Percentiles rank a stretch among this genome's conserved stretches.
phyloP scores from a whole-genome alignment of 2,329 filamentous ascomycete genomes.

The Sporothrix protearum region DNA sequence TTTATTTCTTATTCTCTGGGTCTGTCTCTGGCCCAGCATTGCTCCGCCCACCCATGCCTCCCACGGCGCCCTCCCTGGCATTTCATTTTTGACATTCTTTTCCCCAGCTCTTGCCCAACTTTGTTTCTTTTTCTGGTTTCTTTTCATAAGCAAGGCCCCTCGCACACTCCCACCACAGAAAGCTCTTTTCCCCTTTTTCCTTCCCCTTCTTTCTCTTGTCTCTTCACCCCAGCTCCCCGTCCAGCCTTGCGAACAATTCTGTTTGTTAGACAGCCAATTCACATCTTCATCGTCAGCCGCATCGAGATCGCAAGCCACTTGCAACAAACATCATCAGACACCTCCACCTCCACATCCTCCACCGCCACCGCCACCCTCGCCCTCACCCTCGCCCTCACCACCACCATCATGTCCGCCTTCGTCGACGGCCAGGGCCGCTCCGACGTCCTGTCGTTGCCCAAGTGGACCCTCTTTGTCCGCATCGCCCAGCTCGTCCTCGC shows the following conservation, averaged over 20 bases:
- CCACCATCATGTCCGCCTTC: constrained; percentile 17
- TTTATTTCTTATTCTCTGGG: not conserved
- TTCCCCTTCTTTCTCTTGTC: not conserved
- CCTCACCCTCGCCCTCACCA: not conserved
- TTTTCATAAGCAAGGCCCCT: not conserved
- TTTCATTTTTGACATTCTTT: not conserved
- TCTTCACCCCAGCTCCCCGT: not conserved
- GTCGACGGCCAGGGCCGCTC: constrained; percentile 26
- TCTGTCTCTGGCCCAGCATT: not conserved
- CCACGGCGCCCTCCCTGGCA: not conserved
- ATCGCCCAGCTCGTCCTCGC: constrained; percentile 27
- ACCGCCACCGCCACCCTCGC: no score
- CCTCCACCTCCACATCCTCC: not conserved
- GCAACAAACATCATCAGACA: not conserved
- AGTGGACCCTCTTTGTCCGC: constrained; percentile 28
- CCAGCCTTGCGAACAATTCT: not conserved
- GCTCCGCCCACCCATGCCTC: not conserved
- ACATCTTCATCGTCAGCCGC: not conserved
- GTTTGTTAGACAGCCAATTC: not conserved
- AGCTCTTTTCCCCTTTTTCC: not conserved
- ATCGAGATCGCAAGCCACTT: not conserved
- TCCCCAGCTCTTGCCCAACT: not conserved
- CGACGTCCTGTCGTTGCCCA: constrained; percentile 27
- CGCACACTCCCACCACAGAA: not conserved
- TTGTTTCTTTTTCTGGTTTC: not conserved